Base-by-base conservation (phyloP, 768 basidiomycete genomes). In the Mrakia frigida region DNA sequence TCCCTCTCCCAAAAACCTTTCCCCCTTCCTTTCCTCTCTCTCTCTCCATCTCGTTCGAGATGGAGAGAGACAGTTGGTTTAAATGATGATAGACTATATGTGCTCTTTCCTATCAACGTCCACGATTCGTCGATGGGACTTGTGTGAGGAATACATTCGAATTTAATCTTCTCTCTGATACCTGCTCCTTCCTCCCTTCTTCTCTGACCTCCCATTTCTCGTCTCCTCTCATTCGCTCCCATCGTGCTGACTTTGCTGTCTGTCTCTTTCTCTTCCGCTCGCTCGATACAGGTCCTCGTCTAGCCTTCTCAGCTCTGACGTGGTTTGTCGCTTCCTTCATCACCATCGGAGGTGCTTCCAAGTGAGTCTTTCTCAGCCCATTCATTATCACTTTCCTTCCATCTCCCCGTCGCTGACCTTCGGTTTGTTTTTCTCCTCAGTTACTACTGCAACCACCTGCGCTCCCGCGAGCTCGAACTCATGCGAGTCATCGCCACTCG, bases 131-230 rank as follows among this genome's bases (percentile, higher is more conserved):
- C 18, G 46, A 16, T 68, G 52, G 52, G 41, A 63, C 50, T 50
- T 50, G 74, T 14, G 10, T 53, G 61, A 74, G 73, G 73, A 74
- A 56, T 53, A 72, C 53, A 74, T 33, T 31, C 71, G 23, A 50
- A 46, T 52, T n/a, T 67, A 74, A 74, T 74, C 73, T 74, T 74
- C 73, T 74, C 73, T 74, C 73, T 74, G 73, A 74, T 61, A 35
- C 46, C 33, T 37, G 33, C 16, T 13, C 35, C 21, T 41, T 50
- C 61, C 7, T 31, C 39, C 25, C 60, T 10, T 14, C n/a, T 61
- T 67, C 33, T 33, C 28, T 31, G 39, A 14, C 71, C 37, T 35
- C 41, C 16, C 33, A 41, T 31, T 18, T 52, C 73, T 65, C 41
- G 33, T 43, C 13, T 53, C 50, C 7, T 9, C 61, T 14, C 73